phyloP scores from a whole-genome alignment of 2,329 filamentous ascomycete species.

The Dendryphion nanum region DNA sequence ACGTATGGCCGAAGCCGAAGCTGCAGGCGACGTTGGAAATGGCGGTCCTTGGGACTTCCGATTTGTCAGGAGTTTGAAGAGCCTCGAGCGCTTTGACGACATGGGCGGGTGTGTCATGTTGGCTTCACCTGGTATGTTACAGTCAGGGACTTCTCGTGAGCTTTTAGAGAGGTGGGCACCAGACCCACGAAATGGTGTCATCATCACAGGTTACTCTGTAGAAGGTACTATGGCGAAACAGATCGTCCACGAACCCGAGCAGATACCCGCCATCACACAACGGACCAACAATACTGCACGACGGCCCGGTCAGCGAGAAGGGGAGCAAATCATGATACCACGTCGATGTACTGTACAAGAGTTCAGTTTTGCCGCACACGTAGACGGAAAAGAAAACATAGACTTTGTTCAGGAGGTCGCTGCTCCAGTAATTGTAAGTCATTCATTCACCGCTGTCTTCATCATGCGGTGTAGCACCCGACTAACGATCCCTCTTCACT shows the following conservation, averaged over 20 bases:
- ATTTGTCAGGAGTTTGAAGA: constrained; percentile 88
- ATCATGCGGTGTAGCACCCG: not conserved
- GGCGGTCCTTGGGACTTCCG: constrained; percentile 97
- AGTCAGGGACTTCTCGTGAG: constrained; percentile 91
- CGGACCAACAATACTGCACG: constrained; percentile 50
- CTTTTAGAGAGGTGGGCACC: constrained; percentile 94
- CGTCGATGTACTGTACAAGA: constrained; percentile 91
- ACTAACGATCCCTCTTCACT: constrained; percentile 4
- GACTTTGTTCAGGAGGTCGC: constrained; percentile 95
- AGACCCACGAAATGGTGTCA: constrained; percentile 93
- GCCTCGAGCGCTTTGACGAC: constrained; percentile 92
- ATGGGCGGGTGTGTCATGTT: constrained; percentile 96
- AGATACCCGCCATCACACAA: constrained; percentile 92
- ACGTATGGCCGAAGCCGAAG: constrained; percentile 86
- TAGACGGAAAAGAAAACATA: constrained; percentile 91
- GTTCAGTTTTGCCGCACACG: constrained; percentile 93
- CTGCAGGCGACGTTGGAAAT: constrained; percentile 68
- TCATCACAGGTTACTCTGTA: constrained; percentile 97
- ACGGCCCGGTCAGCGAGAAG: constrained; percentile 62
- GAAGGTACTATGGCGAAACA: constrained; percentile 98
- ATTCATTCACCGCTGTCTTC: no score
- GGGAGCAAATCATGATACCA: constrained; percentile 89
- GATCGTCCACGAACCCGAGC: constrained; percentile 90
- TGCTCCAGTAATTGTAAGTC: constrained; percentile 85
- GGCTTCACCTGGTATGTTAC: constrained; percentile 95